Evolutionary conservation across 306 rosid species (phyloP).

Genomic region (Sphenostylis stenocarpa): DNA sequence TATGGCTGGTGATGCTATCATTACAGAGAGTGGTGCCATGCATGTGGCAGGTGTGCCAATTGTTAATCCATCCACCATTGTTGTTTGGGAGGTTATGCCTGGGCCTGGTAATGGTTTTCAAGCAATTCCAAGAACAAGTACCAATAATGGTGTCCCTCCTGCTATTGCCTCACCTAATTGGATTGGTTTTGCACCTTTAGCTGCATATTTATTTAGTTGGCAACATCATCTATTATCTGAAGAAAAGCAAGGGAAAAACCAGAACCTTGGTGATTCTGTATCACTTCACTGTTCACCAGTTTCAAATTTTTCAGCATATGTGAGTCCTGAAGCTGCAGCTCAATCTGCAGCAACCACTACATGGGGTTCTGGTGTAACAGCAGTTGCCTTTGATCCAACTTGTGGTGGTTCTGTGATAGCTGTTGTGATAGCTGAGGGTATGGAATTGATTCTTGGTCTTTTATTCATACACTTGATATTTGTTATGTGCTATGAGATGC

Average conservation of each 20-base stretch:
- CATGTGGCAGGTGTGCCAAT: conserved; percentile 97
- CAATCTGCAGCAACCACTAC: conserved; percentile 92
- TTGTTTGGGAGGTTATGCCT: conserved; percentile 98
- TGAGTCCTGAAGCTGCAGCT: conserved; percentile 91
- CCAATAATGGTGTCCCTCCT: conserved; percentile 66
- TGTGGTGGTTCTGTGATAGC: conserved; percentile 91
- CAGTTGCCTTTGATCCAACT: conserved; percentile 96
- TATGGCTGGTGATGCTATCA: conserved; percentile 95
- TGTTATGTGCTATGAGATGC: background rate
- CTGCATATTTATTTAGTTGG: conserved; percentile 93
- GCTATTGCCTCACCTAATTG: conserved; percentile 77
- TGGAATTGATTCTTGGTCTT: conserved; percentile 25
- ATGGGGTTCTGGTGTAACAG: conserved; percentile 97
- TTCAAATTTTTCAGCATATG: conserved; percentile 95
- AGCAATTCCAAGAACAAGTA: conserved; percentile 69
- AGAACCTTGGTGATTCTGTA: conserved; percentile 58
- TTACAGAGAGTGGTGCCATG: conserved; percentile 94
- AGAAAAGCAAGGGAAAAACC: conserved; percentile 69
- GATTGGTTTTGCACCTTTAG: conserved; percentile 89
- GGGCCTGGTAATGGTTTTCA: conserved; percentile 95
- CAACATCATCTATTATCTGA: conserved; percentile 80
- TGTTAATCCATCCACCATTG: conserved; percentile 90
- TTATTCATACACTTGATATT: background rate
- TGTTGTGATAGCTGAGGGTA: conserved; percentile 93
- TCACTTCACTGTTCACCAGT: conserved; percentile 95